These are phyloP conservation scores for Fusarium sp. DNA, from an alignment of 2,329 filamentous ascomycete species.

Conservation along the genomic window DNA sequence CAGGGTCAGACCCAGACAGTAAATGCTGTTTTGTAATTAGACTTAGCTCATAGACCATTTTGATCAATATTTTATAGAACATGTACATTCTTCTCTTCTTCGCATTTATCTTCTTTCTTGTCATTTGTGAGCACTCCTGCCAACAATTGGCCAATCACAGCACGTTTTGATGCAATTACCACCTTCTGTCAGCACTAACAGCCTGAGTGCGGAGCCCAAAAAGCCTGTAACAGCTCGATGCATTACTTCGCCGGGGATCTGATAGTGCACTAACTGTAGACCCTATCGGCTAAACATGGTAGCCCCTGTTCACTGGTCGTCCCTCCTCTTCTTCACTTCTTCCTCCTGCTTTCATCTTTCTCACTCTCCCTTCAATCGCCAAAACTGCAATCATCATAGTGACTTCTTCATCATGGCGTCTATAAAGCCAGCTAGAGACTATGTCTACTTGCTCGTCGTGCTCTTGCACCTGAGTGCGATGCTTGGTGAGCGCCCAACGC, in stretches of 20 bases:
- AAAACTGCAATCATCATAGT: not conserved
- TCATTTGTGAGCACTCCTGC: not conserved
- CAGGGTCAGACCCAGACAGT: not conserved
- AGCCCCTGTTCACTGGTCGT: not conserved
- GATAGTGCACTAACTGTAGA: not conserved
- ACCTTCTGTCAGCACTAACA: not conserved
- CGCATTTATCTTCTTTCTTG: not conserved
- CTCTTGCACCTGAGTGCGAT: not conserved
- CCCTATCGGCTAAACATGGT: not conserved
- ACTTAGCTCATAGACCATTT: too few relatives aligned
- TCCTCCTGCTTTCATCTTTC: not conserved
- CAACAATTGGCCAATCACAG: not conserved
- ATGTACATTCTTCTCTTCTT: not conserved
- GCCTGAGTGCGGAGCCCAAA: not conserved
- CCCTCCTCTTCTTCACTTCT: not conserved
- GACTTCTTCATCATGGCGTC: not conserved
- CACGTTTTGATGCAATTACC: not conserved
- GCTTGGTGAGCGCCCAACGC: not conserved
- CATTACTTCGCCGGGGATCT: fast-evolving
- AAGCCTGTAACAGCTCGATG: not conserved
- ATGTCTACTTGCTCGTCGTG: not conserved
- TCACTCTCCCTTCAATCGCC: not conserved
- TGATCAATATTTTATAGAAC: not conserved
- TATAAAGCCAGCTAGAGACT: not conserved
- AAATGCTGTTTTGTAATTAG: not conserved